Conservation (phyloP, 345 rosid genomes). For the Psidium guajava region DNA sequence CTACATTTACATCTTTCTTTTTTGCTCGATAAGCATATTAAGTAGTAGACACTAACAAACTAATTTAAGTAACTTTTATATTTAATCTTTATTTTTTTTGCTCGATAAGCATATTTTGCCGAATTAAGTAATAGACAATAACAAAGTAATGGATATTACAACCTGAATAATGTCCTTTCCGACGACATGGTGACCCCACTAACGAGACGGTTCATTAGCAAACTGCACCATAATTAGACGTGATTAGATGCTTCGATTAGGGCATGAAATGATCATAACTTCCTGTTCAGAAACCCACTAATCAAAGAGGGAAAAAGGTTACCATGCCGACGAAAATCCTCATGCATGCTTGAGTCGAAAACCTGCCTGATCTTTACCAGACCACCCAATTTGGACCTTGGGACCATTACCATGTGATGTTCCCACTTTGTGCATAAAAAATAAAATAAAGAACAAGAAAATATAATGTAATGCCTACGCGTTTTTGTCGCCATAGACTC, state of each 20-base stretch:
- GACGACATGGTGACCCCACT: not conserved
- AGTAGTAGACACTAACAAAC: too few species aligned
- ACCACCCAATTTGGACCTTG: not conserved
- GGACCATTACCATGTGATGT: not conserved
- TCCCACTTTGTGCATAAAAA: not conserved
- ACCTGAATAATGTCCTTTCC: not conserved
- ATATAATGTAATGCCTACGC: not conserved
- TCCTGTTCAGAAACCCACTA: not conserved
- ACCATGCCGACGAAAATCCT: not conserved
- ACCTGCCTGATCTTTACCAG: slow-evolving; percentile 6
- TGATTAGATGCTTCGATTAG: not conserved
- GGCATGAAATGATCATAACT: not conserved
- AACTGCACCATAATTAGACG: not conserved
- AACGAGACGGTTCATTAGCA: not conserved
- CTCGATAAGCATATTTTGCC: not conserved
- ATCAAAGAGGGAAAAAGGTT: not conserved
- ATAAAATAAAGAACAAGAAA: not conserved
- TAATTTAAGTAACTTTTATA: too few species aligned
- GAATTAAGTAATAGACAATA: not conserved
- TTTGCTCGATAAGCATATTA: too few species aligned
- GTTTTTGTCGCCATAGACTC: not conserved
- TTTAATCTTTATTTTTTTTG: too few species aligned
- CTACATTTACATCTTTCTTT: not conserved
- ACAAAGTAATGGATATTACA: not conserved
- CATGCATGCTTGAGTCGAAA: slow-evolving; percentile 1